These are phyloP conservation scores for Capsicum pubescens DNA, from an alignment of 257 asterid species.

Conservation along the genomic window DNA sequence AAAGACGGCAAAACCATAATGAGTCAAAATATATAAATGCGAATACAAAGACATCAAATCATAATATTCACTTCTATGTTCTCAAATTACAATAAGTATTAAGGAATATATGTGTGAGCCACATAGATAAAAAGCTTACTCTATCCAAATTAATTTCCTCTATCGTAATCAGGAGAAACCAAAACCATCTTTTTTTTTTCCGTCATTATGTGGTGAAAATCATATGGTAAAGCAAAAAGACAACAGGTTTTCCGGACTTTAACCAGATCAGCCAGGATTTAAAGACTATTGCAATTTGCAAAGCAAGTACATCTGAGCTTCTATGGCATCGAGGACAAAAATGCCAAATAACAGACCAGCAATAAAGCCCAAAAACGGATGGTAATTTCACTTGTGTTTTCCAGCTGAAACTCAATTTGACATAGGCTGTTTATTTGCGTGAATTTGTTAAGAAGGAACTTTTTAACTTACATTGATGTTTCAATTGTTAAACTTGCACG, in stretches of 20 bases:
- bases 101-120: background rate
- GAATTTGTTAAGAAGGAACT: background rate
- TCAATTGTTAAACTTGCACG: slow-evolving; percentile 2
- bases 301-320: background rate
- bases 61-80: background rate
- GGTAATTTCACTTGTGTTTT: background rate
- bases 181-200: background rate
- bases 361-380: background rate
- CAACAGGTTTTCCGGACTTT: background rate
- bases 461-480: background rate
- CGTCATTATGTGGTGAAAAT: background rate
- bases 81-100: slow-evolving; percentile 1
- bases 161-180: background rate
- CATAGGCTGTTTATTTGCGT: background rate
- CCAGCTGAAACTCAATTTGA: background rate
- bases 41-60: background rate
- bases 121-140: background rate
- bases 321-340: background rate
- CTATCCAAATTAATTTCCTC: slow-evolving; percentile 6
- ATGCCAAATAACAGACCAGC: background rate
- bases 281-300: background rate
- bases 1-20: background rate
- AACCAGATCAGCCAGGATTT: background rate
- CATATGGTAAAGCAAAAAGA: background rate
- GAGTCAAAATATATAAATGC: background rate